These are phyloP conservation scores for Fusarium tupiense DNA, from an alignment of 2,329 filamentous ascomycete species.

Conservation along the genomic window DNA sequence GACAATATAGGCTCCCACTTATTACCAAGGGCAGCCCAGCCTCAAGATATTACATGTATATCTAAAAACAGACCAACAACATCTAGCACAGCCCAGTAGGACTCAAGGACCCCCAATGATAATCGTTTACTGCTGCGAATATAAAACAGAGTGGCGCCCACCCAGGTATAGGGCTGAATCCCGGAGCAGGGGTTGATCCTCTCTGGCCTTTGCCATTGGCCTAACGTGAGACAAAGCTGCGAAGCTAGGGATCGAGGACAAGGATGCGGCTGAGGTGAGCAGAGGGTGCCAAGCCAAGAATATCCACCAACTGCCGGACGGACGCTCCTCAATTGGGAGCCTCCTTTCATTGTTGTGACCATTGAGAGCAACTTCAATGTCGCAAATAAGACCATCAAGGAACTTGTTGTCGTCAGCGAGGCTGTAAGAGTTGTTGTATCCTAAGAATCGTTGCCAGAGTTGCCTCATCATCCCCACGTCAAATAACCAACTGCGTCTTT, in stretches of 20 bases:
- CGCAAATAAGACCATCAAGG: neutral
- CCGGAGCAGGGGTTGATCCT: neutral
- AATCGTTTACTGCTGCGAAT: neutral
- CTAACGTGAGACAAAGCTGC: neutral
- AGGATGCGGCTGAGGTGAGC: conserved; percentile 18
- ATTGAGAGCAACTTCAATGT: neutral
- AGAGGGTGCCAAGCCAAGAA: neutral
- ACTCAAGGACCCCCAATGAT: neutral
- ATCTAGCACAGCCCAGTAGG: conserved; percentile 1
- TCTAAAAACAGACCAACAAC: conserved; percentile 8
- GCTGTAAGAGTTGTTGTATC: neutral
- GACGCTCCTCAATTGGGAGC: neutral
- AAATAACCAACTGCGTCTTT: neutral
- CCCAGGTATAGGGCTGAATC: conserved; percentile 12
- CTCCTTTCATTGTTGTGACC: neutral
- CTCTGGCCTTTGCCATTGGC: conserved; percentile 1
- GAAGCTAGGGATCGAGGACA: conserved; percentile 2
- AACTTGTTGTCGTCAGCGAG: neutral
- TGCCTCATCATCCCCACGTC: neutral
- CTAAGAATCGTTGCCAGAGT: neutral
- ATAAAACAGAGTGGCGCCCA: conserved; percentile 14
- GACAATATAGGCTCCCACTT: neutral
- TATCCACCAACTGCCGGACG: conserved; percentile 1
- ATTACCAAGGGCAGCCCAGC: neutral
- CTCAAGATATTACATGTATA: conserved; percentile 5